Evolutionary conservation across 2,329 filamentous ascomycete genomes (phyloP), one percentile per base, ranked within the genome.

Genomic region (Colletotrichum horii): DNA sequence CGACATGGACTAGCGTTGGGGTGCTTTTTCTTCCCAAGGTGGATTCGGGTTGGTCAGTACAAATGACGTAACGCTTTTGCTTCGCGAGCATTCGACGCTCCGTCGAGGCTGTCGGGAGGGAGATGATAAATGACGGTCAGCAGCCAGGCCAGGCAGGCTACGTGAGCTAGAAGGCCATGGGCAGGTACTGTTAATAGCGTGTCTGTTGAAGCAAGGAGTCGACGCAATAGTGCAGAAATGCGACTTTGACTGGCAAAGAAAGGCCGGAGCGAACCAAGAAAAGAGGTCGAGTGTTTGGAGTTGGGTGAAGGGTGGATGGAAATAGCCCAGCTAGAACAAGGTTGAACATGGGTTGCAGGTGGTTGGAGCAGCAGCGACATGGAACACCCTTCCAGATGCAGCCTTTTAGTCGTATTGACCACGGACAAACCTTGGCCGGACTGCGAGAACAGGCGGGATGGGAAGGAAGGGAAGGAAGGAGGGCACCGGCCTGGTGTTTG

Each of bases 31-130:
- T 26, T 12, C 48, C 36, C 43, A 22, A 32, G 38, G 73, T 74
- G 48, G 60, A n/a, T 65, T 64, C 14, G 26, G 22, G n/a, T 22
- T 60, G 60, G 71, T 34, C 34, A 70, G 48, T 26, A 34, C 48
- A 74, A 65, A 74, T 74, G 71, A 74, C 67, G 71, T 74, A 74
- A 60, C 3, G 55, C 19, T 56, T 70, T 64, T 38, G 34, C 22
- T n/a, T 2, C 9, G 61, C 24, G 32, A 22, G 22, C 34, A 38
- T 22, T 64, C 61, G 30, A 64, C n/a, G 26, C 43, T 48, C 43
- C 19, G 1, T 52, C 34, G 32, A 64, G n/a, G 61, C 61, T 38
- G 34, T 26, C 34, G 61, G 36, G 55, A 48, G 24, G 61, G 34
- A 26, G 34, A 38, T 22, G 24, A 24, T 32, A 34, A 24, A 38